Evolutionary conservation across 805 yeast species (phyloP).

Genomic region (Hanseniaspora singularis): DNA sequence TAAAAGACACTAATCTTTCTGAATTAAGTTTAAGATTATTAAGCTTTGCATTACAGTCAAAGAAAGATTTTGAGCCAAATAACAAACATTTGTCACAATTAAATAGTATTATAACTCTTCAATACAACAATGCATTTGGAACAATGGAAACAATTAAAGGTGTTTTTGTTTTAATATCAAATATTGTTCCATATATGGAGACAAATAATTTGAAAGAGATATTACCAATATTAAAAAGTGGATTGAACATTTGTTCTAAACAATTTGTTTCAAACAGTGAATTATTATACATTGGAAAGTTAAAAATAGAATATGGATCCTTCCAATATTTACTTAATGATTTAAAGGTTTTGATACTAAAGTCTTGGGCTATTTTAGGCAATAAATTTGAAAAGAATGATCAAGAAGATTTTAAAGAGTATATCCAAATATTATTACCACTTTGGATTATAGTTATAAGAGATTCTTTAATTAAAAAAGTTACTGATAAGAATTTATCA

Average conservation of each 20-base stretch:
- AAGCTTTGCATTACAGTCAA: neutral
- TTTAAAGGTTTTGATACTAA: conserved; percentile 48
- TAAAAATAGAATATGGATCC: conserved; percentile 21
- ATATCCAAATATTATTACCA: conserved; percentile 51
- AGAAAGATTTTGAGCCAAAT: neutral
- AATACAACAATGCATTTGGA: conserved; percentile 3
- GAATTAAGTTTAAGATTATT: conserved; percentile 1
- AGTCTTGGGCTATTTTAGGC: conserved; percentile 60
- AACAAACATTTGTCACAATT: conserved; percentile 8
- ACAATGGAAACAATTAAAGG: conserved; percentile 20
- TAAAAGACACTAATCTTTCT: conserved; percentile 4
- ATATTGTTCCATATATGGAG: conserved; percentile 32
- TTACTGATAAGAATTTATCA: conserved; percentile 38
- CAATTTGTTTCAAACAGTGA: conserved; percentile 51
- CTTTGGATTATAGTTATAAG: conserved; percentile 55
- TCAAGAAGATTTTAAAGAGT: conserved; percentile 33
- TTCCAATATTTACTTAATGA: conserved; percentile 46
- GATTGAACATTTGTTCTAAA: neutral
- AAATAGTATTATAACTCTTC: neutral
- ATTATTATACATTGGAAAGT: conserved; percentile 51
- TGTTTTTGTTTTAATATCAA: conserved; percentile 49
- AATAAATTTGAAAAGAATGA: conserved; percentile 28
- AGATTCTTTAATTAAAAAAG: conserved; percentile 50
- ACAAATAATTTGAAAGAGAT: conserved; percentile 25
- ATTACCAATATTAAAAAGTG: conserved; percentile 43